Conservation (phyloP, 2,329 filamentous ascomycete species). For the Shiraia sp. region DNA sequence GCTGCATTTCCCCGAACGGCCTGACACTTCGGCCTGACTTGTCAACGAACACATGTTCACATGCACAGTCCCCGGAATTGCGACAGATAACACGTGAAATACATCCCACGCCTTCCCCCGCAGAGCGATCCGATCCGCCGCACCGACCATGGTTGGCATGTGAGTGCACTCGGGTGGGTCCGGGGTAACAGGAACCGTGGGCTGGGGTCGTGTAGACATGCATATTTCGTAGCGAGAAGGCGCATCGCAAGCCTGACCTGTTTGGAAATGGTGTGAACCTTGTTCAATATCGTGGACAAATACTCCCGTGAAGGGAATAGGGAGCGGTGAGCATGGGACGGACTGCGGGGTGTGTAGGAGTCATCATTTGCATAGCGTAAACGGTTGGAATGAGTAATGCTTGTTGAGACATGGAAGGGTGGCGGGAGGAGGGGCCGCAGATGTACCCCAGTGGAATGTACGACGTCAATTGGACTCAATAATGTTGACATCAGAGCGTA, state of each 20-base stretch:
- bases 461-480: not conserved
- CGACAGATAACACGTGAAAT: constrained; percentile 2
- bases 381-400: not conserved
- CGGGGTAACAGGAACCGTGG: constrained; percentile 9
- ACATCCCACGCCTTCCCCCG: not conserved
- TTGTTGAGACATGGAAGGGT: constrained; percentile 1
- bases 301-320: not conserved
- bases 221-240: not conserved
- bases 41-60: not conserved
- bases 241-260: not conserved
- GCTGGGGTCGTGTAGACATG: not conserved
- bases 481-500: not conserved
- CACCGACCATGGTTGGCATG: constrained; percentile 11
- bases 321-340: constrained; percentile 6
- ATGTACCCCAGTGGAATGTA: not conserved
- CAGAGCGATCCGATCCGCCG: constrained; percentile 10
- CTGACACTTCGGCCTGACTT: no score
- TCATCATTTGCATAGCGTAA: not conserved
- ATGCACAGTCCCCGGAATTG: not conserved
- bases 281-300: not conserved
- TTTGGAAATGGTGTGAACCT: not conserved
- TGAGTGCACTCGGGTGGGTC: constrained; percentile 14
- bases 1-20: no score
- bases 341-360: not conserved
- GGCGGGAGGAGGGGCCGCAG: not conserved